Conservation (phyloP, 2,329 filamentous ascomycete species). For the Ploettnerulaceae sp. region DNA sequence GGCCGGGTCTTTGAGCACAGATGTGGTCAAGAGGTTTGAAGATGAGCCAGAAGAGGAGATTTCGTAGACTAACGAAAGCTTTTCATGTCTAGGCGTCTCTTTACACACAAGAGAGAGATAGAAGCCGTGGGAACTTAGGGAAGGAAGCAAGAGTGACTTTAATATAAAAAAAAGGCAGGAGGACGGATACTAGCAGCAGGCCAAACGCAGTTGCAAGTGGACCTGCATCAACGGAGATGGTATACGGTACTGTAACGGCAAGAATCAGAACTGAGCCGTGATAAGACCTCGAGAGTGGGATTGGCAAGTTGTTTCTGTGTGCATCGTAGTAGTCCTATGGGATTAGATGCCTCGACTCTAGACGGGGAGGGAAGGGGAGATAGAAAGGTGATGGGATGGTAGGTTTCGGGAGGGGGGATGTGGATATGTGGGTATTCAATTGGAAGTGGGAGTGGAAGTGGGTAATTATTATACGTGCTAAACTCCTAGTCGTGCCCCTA, state of each 20-base stretch:
- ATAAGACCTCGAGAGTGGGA: conserved; percentile 5
- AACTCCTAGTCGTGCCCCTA: too few relatives aligned
- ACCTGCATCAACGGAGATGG: not conserved
- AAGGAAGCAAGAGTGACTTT: conserved; percentile 1
- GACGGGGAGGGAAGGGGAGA: too few relatives aligned
- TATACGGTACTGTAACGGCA: not conserved
- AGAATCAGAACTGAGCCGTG: conserved; percentile 7
- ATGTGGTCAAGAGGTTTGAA: conserved; percentile 20
- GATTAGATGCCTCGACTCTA: too few relatives aligned
- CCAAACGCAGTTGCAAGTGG: conserved; percentile 1
- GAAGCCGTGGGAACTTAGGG: conserved; percentile 5
- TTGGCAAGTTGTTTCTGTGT: too few relatives aligned
- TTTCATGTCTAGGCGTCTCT: not conserved
- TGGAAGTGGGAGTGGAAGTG: too few relatives aligned
- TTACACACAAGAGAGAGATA: not conserved
- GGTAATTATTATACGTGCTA: too few relatives aligned
- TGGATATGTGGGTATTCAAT: too few relatives aligned
- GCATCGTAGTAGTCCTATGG: too few relatives aligned
- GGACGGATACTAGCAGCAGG: conserved; percentile 13
- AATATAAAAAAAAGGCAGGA: conserved; percentile 11
- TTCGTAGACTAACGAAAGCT: not conserved
- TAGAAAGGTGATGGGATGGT: too few relatives aligned
- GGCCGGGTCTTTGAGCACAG: conserved; percentile 15
- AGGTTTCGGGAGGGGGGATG: too few relatives aligned
- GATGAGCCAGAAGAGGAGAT: not conserved